Conservation (phyloP, 148 eudicot genomes). For the Bassia scoparia region DNA sequence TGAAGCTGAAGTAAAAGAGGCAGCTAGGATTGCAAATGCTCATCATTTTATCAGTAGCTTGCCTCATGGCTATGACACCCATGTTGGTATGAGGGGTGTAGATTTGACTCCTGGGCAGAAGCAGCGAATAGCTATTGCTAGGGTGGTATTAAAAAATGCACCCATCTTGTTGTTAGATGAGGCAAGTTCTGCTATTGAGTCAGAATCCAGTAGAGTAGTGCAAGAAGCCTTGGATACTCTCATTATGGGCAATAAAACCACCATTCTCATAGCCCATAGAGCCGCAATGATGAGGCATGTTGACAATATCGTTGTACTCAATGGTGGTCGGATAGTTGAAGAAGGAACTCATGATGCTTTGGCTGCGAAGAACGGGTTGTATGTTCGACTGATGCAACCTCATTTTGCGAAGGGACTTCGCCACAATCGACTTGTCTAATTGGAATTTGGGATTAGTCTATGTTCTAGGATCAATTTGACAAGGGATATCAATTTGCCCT, state of each 20-base stretch:
- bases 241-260: constrained; percentile 91
- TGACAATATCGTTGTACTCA: constrained; percentile 89
- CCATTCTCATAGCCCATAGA: constrained; percentile 84
- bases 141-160: constrained; percentile 87
- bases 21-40: constrained; percentile 97
- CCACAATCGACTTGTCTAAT: constrained; percentile 61
- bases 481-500: constrained; percentile 9
- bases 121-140: constrained; percentile 92
- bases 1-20: constrained; percentile 99
- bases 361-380: constrained; percentile 75
- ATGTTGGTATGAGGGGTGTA: constrained; percentile 96
- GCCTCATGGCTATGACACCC: constrained; percentile 98
- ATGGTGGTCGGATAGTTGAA: constrained; percentile 92
- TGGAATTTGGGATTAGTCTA: background rate
- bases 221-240: constrained; percentile 97
- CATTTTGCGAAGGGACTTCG: constrained; percentile 86
- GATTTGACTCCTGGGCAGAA: constrained; percentile 97
- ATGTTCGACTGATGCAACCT: constrained; percentile 94
- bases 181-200: constrained; percentile 95
- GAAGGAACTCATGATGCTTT: constrained; percentile 79
- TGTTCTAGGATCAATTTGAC: background rate
- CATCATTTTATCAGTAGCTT: constrained; percentile 97
- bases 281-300: constrained; percentile 99
- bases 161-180: constrained; percentile 92
- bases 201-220: constrained; percentile 92